Evolutionary conservation across 345 rosid species (phyloP).

Genomic region (Syzygium aromaticum): DNA sequence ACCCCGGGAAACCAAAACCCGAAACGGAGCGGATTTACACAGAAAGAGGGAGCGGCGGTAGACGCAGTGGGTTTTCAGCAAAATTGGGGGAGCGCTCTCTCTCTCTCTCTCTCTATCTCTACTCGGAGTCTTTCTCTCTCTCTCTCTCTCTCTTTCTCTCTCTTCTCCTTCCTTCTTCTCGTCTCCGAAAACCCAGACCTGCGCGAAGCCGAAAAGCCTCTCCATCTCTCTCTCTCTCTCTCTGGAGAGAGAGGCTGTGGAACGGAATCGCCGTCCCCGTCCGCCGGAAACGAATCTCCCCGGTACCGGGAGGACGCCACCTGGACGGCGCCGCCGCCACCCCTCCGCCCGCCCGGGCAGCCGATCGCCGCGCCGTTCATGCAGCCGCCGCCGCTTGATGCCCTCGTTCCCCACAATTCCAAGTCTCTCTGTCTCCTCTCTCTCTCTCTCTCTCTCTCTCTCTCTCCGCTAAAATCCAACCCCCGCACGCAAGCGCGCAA

Average conservation of each 20-base stretch:
- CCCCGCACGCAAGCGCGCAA: neutral
- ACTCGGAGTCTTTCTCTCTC: neutral
- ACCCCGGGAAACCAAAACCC: neutral
- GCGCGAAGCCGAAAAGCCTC: neutral
- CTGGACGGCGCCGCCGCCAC: neutral
- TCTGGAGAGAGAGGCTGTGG: neutral
- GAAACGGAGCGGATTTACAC: neutral
- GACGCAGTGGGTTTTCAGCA: neutral
- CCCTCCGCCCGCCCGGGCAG: neutral
- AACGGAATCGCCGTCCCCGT: neutral
- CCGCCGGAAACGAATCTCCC: neutral
- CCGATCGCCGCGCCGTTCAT: neutral
- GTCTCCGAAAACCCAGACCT: neutral
- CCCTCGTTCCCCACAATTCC: conserved; percentile 6
- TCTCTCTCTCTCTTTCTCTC: neutral
- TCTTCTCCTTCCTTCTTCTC: too few species aligned
- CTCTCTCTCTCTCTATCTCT: neutral
- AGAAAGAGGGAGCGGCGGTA: neutral
- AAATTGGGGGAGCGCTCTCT: neutral
- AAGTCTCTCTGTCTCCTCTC: conserved; percentile 6
- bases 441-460: neutral
- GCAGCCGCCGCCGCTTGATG: neutral
- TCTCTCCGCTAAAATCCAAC: neutral
- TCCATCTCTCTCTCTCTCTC: neutral
- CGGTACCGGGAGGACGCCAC: neutral